Evolutionary conservation across 108 stramenopile species (phyloP).

Genomic region (Cyclotella cryptica): DNA sequence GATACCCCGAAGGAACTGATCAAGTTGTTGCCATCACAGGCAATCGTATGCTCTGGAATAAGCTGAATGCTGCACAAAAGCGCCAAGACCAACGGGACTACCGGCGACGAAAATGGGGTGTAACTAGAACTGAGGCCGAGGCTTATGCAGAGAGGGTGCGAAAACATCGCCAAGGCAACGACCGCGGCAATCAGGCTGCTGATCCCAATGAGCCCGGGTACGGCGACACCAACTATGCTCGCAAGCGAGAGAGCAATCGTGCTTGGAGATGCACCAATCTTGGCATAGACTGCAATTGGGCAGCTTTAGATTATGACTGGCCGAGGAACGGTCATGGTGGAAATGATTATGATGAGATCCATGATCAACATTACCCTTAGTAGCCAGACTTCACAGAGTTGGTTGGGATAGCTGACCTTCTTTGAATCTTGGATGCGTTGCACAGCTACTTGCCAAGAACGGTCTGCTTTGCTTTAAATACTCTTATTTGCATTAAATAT

Average conservation of each 20-base stretch:
- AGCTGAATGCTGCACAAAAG: slow-evolving; percentile 7
- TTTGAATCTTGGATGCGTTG: no score
- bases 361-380: background rate
- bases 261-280: background rate
- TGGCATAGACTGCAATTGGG: background rate
- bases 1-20: background rate
- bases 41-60: background rate
- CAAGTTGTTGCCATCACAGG: background rate
- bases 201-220: slow-evolving; percentile 2
- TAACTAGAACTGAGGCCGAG: background rate
- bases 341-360: background rate
- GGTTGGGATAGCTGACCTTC: no score
- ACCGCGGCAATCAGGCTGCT: background rate
- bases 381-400: no score
- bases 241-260: background rate
- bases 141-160: background rate
- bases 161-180: background rate
- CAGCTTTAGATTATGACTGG: background rate
- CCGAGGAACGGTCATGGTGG: background rate
- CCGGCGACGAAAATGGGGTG: background rate
- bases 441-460: no score
- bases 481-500: no score
- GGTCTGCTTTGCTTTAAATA: no score
- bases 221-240: slow-evolving; percentile 1
- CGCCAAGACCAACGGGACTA: background rate